Base-by-base conservation (phyloP, 1,284 basidiomycete genomes). In the Cutaneotrichosporon cyanovorans region DNA sequence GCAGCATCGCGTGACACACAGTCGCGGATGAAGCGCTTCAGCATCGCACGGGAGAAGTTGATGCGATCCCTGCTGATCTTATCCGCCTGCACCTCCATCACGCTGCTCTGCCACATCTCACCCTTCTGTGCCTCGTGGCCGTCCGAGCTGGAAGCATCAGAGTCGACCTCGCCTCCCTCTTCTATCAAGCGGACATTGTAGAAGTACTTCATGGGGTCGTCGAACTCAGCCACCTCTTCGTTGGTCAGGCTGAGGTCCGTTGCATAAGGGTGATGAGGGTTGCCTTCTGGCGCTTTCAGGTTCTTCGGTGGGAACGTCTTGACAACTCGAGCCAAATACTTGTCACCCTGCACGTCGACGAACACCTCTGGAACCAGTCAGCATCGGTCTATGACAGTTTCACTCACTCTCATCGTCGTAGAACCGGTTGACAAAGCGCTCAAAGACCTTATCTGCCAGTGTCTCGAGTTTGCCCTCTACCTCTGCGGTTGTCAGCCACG, bases 361-460 rank as follows among this genome's bases (percentile, higher is more conserved):
- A 87, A 80, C 35, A 91, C 80, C 69, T 79, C 88, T 92, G 62
- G 42, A 48, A 33, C 40, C 22, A 14, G 63, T 52, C 34, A 62
- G 49, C 58, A 32, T 15, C 22, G 22, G 3, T 10, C 22, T 28
- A 28, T 7, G 7, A 12, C 7, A 28, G 25, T 18, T 7, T 5
- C 35, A 81, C 86, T 55, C 62, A 90, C 88, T 83, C 73, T 98
- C 93, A 55, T 82, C 83, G 39, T 79, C 76, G 67, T 90, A 98
- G 74, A 91, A 98, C 31, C 93, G 81, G 73, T 96, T 84, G 61
- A 90, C 88, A 77, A 91, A 96, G 36, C 93, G 83, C 57, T 97
- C 93, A 65, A 83, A 95, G 33, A 96, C 85, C 42, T 83, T 83
- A 68, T 98, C 93, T 5, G 93, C 89, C 15, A 98, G 78, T 60